Evolutionary conservation across 345 rosid species (phyloP), one percentile per base, ranked within the genome.

Genomic region (Diplotaxis tenuifolia): DNA sequence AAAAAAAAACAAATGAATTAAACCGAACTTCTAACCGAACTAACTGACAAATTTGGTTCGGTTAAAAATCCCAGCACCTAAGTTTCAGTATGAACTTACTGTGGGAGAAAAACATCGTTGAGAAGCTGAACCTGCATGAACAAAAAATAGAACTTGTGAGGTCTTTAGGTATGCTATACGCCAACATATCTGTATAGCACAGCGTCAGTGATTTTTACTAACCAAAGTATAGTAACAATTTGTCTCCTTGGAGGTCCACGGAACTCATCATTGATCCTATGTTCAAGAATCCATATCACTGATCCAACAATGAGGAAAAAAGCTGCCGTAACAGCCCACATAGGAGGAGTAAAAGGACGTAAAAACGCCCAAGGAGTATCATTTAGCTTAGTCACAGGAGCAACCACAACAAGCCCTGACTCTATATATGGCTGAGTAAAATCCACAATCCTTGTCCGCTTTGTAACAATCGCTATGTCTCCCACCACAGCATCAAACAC

Each of bases 221-320:
- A 90, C 96, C 96, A 90, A 11, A 93, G 76, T 59, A 86, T 72
- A 14, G 97, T 93, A 40, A 84, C 73, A 28, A 89, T 2, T 75
- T 93, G 98, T 61, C 82, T 81, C 85, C 74, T 86, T 5, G 97
- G 98, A 36, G 93, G 85, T 12, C 97, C 98, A 7, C 97, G 87
- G 54, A 93, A 93, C 71, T 93, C 96, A 61, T 93, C 92, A 45
- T 93, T 93, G 36, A 78, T 80, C 80, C 93, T 79, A 85, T 93
- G 98, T 74, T 93, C 98, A 67, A 93, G 97, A 75, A 90, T 84
- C 97, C 97, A 90, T 31, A 93, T 88, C 32, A 90, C 93, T 22
- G 82, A 74, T 81, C 98, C 98, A 68, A 93, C 86, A 2, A 79
- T 22, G 71, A 93, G 92, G 78, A 90, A 93, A 79, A 83, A 89